Base-by-base conservation (phyloP, 2,329 filamentous ascomycete species). In the Penicillium frequentans region DNA sequence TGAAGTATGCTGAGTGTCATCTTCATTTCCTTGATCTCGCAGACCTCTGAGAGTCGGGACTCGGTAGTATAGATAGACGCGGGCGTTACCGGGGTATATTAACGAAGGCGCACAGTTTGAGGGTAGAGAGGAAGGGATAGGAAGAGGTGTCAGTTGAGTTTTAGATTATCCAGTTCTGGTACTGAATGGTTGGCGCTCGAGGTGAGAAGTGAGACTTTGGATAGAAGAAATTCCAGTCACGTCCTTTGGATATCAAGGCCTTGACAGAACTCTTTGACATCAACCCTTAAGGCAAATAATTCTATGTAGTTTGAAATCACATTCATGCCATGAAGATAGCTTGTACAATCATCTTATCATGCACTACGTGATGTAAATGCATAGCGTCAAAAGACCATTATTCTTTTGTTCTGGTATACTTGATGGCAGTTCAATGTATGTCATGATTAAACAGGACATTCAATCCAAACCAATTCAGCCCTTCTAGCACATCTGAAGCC, bases 391-490 rank as follows among this genome's bases (percentile, higher is more conserved):
- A 31, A 13, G 9, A 10, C 3, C 3, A 11, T 29, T 29, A 9
- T 29, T 11, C 9, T 11, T 29, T 29, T 29, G 27, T 29, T 29
- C 27, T 10, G 9, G 26, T 11, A 29, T 26, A 26, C 26, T 26
- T 8, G 8, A 8, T 26, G 26, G 7, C 5, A 26, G 7, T 24
- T 24, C 5, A 24, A 8, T 24, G 7, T 24, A 24, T 2, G 26
- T 2, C 2, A 8, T 26, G 7, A 26, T 5, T 1, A 5, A 26
- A 8, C 0, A 26, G 1, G 2, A 23, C 7, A 26, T 8, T 1
- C 26, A 26, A 26, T 26, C 8, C 26, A 26, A 26, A 8, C 7
- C 7, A 26, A 8, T 26, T 2, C 26, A 26, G 26, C 7, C 26
- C 7, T 8, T 26, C 1, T 8, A 26, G 7, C 7, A 26, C 7